phyloP scores from a whole-genome alignment of 1,139 yeast genomes.

The Lodderomyces pseudojiufengensis region DNA sequence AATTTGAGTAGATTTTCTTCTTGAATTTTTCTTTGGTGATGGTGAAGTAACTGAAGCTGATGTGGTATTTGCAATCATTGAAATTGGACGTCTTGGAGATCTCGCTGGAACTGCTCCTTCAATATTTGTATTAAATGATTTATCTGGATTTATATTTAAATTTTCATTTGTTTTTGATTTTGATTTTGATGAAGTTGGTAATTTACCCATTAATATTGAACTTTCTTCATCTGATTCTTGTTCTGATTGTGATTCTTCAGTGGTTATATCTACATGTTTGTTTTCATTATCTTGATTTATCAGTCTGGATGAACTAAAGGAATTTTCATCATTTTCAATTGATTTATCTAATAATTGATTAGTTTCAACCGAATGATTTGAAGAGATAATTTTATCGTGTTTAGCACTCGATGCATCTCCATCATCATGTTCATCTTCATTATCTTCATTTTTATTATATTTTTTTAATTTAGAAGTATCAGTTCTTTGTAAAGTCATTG shows the following conservation, averaged over 20 bases:
- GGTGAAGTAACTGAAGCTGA: neutral
- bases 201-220: constrained; percentile 16
- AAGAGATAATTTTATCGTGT: neutral
- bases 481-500: constrained; percentile 18
- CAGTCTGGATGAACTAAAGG: neutral
- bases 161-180: neutral
- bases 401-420: constrained; percentile 2
- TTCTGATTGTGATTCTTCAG: constrained; percentile 8
- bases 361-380: constrained; percentile 1
- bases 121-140: constrained; percentile 32
- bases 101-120: constrained; percentile 43
- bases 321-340: neutral
- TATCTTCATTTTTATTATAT: constrained; percentile 5
- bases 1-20: constrained; percentile 18
- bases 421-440: constrained; percentile 5
- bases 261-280: neutral
- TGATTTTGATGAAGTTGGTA: constrained; percentile 12
- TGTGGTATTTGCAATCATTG: constrained; percentile 20
- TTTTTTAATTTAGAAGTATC: constrained; percentile 11
- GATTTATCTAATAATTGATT: neutral
- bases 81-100: constrained; percentile 38
- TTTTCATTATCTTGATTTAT: neutral
- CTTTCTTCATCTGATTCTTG: constrained; percentile 10
- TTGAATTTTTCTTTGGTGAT: constrained; percentile 1
- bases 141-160: constrained; percentile 23